Conservation (phyloP, 768 basidiomycete species). For the Harrya chromipes region DNA sequence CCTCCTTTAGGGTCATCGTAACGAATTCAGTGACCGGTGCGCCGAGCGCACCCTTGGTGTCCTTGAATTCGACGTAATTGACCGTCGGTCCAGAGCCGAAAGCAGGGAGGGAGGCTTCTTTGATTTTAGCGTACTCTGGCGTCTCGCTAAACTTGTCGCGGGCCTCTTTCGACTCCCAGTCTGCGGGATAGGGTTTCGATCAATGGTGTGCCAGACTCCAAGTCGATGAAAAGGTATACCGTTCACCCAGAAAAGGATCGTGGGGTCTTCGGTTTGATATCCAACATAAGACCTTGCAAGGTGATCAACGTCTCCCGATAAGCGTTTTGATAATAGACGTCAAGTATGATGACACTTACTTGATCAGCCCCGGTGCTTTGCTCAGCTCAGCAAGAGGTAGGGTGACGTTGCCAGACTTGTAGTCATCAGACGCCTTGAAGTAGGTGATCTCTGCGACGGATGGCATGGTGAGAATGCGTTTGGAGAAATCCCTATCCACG, state of each 20-base stretch:
- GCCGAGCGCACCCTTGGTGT: conserved; percentile 13
- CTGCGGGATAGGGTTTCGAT: conserved; percentile 12
- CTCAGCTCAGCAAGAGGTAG: conserved; percentile 12
- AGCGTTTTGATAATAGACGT: not conserved
- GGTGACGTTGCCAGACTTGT: conserved; percentile 14
- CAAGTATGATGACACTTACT: conserved; percentile 10
- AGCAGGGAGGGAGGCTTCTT: conserved; percentile 5
- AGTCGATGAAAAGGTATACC: conserved; percentile 4
- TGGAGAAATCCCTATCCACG: no score
- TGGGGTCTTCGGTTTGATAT: conserved; percentile 26
- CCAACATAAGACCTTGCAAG: conserved; percentile 28
- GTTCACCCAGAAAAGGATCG: conserved; percentile 27
- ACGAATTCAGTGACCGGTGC: conserved; percentile 35
- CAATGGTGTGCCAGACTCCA: conserved; percentile 1
- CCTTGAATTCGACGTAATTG: conserved; percentile 22
- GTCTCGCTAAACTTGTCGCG: conserved; percentile 12
- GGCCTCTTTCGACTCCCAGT: conserved; percentile 25
- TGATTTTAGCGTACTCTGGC: conserved; percentile 3
- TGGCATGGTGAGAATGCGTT: conserved; percentile 18
- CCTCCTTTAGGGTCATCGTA: conserved; percentile 30
- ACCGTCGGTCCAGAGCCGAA: conserved; percentile 18
- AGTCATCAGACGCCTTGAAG: conserved; percentile 23
- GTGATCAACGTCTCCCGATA: conserved; percentile 2
- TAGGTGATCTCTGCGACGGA: conserved; percentile 24
- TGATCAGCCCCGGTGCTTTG: conserved; percentile 18